These are phyloP conservation scores for Fusarium bulbicola DNA, from an alignment of 2,329 filamentous ascomycete species.

Conservation along the genomic window DNA sequence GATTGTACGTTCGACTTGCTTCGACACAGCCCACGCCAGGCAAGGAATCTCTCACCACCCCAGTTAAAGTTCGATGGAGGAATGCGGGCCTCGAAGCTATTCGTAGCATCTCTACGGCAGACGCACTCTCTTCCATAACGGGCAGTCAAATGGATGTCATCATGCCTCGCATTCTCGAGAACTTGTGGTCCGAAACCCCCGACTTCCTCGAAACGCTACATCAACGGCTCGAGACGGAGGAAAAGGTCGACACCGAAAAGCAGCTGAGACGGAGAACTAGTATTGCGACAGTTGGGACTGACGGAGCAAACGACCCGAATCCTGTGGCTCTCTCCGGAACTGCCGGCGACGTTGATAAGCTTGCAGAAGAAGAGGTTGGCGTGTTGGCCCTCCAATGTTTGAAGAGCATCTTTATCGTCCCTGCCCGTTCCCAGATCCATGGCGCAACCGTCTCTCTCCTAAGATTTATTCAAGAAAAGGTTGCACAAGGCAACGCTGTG, in stretches of 20 bases:
- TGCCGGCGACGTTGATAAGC: slow-evolving; percentile 85
- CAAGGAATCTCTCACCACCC: slow-evolving; percentile 70
- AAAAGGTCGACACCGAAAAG: slow-evolving; percentile 73
- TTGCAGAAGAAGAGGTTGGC: slow-evolving; percentile 89
- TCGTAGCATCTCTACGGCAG: slow-evolving; percentile 81
- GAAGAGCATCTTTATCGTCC: slow-evolving; percentile 83
- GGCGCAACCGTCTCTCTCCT: slow-evolving; percentile 78
- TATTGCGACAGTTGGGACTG: slow-evolving; percentile 76
- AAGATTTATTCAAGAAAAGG: slow-evolving; percentile 73
- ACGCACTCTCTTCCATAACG: slow-evolving; percentile 78
- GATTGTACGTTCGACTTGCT: slow-evolving; percentile 81
- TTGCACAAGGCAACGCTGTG: slow-evolving; percentile 60
- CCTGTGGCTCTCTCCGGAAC: slow-evolving; percentile 80
- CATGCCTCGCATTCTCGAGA: slow-evolving; percentile 86
- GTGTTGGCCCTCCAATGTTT: slow-evolving; percentile 86
- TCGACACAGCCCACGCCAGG: slow-evolving; percentile 65
- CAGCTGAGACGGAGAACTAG: slow-evolving; percentile 76
- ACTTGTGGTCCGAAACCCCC: slow-evolving; percentile 80
- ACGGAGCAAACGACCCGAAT: slow-evolving; percentile 68
- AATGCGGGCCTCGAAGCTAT: slow-evolving; percentile 80
- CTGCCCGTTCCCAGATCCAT: slow-evolving; percentile 84
- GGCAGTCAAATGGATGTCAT: slow-evolving; percentile 80
- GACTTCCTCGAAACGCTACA: slow-evolving; percentile 75
- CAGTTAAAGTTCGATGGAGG: slow-evolving; percentile 81
- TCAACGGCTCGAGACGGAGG: slow-evolving; percentile 71